Evolutionary conservation across 345 rosid species (phyloP), one percentile per base, ranked within the genome.

Genomic region (Gossypium raimondii): DNA sequence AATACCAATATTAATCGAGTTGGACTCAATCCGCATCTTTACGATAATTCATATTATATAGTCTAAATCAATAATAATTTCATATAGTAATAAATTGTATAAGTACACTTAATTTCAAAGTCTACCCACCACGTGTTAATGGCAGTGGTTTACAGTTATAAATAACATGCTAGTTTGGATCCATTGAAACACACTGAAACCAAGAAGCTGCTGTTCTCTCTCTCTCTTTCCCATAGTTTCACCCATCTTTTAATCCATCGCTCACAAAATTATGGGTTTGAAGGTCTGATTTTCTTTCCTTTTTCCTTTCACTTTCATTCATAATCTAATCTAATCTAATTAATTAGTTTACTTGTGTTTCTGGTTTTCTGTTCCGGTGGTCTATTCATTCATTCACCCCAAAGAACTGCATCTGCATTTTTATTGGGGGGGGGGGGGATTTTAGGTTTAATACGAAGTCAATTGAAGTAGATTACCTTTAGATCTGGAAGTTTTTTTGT

Each of bases 201-300:
- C 11, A 9, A 34, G 22, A 62, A 34, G 67, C 91, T 89, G 89
- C 92, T 90, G 59, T 79, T 90, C 38, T 55, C 61, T 44, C 14
- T 14, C 68, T 53, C 61, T 44, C 22, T 14, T 57, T 53, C 22
- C 58, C 58, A 3, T n/a, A 53, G 43, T 72, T 55, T 55, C 11
- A 59, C 2, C 29, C 63, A 7, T 12, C 75, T 29, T 12, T 51
- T 16, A 20, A 11, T 34, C 41, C 41, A 34, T 34, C 7, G 7
- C 41, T 2, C 6, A 45, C 22, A 13, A 2, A 60, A 16, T 5
- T 13, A 73, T 73, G 76, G 69, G 76, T 73, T 73, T 73, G 76
- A 47, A 73, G 76, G 76, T 73, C 2, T 44, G 68, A 60, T 73
- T 63, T 11, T 29, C 18, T 14, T 6, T 72, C 18, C 2, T 18